Evolutionary conservation across 208 protist genomes (phyloP).

Genomic region (Crithidia sp.): DNA sequence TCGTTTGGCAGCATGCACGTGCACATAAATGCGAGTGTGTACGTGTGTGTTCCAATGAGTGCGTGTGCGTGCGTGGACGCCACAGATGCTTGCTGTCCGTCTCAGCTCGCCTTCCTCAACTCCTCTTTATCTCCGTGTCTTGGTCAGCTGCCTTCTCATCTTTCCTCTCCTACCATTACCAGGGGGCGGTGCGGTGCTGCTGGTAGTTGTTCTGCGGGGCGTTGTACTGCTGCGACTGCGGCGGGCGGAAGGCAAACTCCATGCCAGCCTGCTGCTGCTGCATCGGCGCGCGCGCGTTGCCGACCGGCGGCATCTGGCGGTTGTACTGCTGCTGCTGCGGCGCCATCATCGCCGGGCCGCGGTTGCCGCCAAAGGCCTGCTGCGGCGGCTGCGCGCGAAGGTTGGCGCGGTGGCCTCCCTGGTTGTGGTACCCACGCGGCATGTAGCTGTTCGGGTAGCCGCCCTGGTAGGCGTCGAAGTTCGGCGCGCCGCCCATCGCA

Average conservation of each 20-base stretch:
- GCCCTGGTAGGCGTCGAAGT: slow-evolving; percentile 25
- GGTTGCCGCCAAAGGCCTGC: slow-evolving; percentile 28
- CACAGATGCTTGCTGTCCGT: too few relatives aligned
- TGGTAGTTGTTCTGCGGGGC: slow-evolving; percentile 24
- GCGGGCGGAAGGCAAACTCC: slow-evolving; percentile 32
- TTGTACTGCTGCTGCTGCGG: slow-evolving; percentile 23
- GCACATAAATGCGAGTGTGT: too few relatives aligned
- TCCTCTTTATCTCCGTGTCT: background rate
- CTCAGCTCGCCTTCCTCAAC: too few relatives aligned
- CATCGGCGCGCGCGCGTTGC: slow-evolving; percentile 15
- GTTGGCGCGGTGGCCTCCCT: slow-evolving; percentile 10
- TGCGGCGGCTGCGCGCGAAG: slow-evolving; percentile 11
- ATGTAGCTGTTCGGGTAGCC: slow-evolving; percentile 17
- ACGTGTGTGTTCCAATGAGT: too few relatives aligned
- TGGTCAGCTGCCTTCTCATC: background rate
- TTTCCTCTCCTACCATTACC: slow-evolving; percentile 26
- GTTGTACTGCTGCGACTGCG: slow-evolving; percentile 31
- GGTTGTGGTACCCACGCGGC: slow-evolving; percentile 17
- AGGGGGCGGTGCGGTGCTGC: slow-evolving; percentile 31
- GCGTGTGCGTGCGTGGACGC: too few relatives aligned
- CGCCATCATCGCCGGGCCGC: slow-evolving; percentile 40
- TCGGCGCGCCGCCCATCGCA: slow-evolving; percentile 17
- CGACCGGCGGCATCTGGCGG: slow-evolving; percentile 21
- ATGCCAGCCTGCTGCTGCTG: slow-evolving; percentile 24
- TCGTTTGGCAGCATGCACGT: too few relatives aligned